phyloP scores from a whole-genome alignment of 2,329 filamentous ascomycete species.

The Penicillium sp. region DNA sequence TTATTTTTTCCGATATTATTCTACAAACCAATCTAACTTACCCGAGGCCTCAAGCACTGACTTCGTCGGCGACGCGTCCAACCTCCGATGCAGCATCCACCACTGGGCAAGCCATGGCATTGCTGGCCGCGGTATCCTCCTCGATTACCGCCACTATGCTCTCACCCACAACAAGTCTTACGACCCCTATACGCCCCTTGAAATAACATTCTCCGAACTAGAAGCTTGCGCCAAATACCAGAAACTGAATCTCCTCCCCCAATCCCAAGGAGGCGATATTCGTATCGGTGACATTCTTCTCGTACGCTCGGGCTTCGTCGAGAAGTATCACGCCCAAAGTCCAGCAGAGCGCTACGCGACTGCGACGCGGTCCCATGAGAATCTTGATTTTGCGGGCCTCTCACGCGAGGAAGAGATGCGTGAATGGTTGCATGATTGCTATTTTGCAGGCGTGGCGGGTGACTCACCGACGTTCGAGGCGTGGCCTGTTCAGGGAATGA shows the following conservation, averaged over 20 bases:
- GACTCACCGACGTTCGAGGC: constrained; percentile 65
- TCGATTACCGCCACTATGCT: constrained; percentile 48
- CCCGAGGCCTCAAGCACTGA: constrained; percentile 35
- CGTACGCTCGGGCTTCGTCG: constrained; percentile 62
- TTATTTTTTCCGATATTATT: background rate
- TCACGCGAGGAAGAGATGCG: constrained; percentile 56
- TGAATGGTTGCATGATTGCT: constrained; percentile 67
- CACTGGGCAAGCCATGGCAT: constrained; percentile 44
- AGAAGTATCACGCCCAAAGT: constrained; percentile 53
- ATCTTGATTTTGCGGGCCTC: constrained; percentile 49
- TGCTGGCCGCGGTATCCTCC: constrained; percentile 42
- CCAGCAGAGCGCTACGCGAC: constrained; percentile 32
- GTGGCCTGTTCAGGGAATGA: constrained; percentile 50
- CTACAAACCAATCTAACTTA: background rate
- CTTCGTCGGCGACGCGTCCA: constrained; percentile 33
- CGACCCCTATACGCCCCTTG: constrained; percentile 52
- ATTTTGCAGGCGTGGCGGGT: constrained; percentile 64
- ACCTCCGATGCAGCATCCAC: constrained; percentile 43
- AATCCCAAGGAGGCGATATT: constrained; percentile 54
- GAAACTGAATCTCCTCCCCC: constrained; percentile 59
- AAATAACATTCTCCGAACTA: constrained; percentile 56
- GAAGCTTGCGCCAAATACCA: constrained; percentile 59
- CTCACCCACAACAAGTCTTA: constrained; percentile 51
- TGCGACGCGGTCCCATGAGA: constrained; percentile 36
- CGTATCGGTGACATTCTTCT: constrained; percentile 64